Base-by-base conservation (phyloP, 352 stramenopile genomes). In the Elongisporangium undulatum region DNA sequence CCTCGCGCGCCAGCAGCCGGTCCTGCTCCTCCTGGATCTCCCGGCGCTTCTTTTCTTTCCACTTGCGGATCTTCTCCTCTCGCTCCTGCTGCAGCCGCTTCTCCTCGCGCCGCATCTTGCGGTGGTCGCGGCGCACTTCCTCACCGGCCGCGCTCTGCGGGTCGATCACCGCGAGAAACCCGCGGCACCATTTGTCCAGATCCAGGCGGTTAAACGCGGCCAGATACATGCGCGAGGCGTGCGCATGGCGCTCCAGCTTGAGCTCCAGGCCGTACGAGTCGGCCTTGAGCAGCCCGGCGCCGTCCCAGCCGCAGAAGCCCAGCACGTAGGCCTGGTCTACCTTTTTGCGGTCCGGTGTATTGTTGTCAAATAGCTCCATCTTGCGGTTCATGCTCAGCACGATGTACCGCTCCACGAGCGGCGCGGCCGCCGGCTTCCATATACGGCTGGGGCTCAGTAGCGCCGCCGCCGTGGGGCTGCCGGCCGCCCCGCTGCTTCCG, bases 351-450 rank as follows among this genome's bases (percentile, higher is more conserved):
- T 72, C 64, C 23, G 58, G 26, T 53, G 75, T 61, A 49, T 58
- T 69, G n/a, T 9, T 56, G 39, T 91, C 75, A 53, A 85, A 93
- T 29, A 93, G 72, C 56, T 91, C 81, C 49, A 93, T 64, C 62
- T 91, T 93, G 62, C 83, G 80, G 68, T 88, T 91, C 71, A 91
- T 79, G 9, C 74, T 76, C 51, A 93, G 75, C 64, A 93, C 83
- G 38, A 82, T 74, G 58, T 89, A 93, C 49, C 82, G 71, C 58
- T 92, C 83, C 5, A 64, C 38, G 2, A 90, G 64, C 20, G 48
- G 50, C 38, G n/a, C 34, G 58, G 20, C 22, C 16, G 59, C n/a
- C 23, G 62, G 23, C 23, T 52, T 59, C 48, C 54, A 53, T 51
- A 45, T 74, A 53, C 54, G 51, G 21, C 41, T 49, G 58, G 55